Evolutionary conservation across 2,329 filamentous ascomycete species (phyloP).

Genomic region (Neurospora crassa): DNA sequence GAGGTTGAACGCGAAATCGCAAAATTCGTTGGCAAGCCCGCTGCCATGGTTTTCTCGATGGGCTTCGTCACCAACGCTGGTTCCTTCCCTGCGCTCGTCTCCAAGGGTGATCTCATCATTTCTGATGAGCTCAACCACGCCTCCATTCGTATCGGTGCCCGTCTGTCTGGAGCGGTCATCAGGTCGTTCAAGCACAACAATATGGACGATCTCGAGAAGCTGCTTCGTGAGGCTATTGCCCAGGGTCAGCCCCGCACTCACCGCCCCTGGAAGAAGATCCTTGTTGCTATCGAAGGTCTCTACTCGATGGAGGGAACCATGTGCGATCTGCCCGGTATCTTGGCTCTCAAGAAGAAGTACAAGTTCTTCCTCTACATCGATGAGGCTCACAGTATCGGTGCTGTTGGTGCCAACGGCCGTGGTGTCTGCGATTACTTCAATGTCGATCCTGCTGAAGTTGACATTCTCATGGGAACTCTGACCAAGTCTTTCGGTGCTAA

Average conservation of each 20-base stretch:
- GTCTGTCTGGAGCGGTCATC: slow-evolving; percentile 90
- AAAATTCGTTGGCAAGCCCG: slow-evolving; percentile 85
- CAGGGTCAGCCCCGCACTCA: slow-evolving; percentile 98
- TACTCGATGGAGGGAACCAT: slow-evolving; percentile 99
- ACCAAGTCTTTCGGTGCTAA: slow-evolving; percentile 99
- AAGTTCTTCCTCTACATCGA: slow-evolving; percentile 95
- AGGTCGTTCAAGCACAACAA: slow-evolving; percentile 97
- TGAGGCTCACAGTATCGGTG: slow-evolving; percentile 92
- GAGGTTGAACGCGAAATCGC: slow-evolving; percentile 90
- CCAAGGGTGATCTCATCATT: slow-evolving; percentile 87
- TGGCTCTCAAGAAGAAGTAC: slow-evolving; percentile 86
- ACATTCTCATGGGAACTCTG: slow-evolving; percentile 95
- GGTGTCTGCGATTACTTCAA: slow-evolving; percentile 97
- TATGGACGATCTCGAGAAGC: slow-evolving; percentile 75
- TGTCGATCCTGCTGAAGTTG: slow-evolving; percentile 77
- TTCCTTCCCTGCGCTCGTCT: slow-evolving; percentile 83
- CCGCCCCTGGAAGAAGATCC: slow-evolving; percentile 97
- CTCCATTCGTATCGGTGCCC: slow-evolving; percentile 89
- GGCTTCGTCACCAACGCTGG: slow-evolving; percentile 94
- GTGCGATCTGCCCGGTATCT: slow-evolving; percentile 87
- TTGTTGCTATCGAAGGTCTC: slow-evolving; percentile 90
- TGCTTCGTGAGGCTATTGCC: slow-evolving; percentile 84
- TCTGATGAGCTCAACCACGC: slow-evolving; percentile 97
- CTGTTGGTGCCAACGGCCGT: slow-evolving; percentile 76
- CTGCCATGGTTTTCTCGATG: slow-evolving; percentile 98